A percentile compares a stretch with the other conserved stretches of the same genome.
These are phyloP conservation scores for Apostasia shenzhenica DNA, from an alignment of 106 monocot species.

Conservation along the genomic window DNA sequence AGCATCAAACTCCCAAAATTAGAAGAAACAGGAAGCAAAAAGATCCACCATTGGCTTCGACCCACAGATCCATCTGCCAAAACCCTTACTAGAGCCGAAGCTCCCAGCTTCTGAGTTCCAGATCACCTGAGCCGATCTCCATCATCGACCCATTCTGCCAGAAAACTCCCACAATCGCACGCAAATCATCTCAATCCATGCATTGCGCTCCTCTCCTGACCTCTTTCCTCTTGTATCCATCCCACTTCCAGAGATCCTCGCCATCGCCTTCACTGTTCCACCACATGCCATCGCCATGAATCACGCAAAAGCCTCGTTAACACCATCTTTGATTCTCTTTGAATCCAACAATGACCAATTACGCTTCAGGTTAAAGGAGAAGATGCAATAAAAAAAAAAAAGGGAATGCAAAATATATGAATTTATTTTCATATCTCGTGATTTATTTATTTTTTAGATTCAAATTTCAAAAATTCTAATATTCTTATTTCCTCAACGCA, in stretches of 20 bases:
- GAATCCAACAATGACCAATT: too few species aligned
- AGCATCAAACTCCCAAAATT: too few species aligned
- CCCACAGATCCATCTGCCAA: background rate
- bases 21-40: background rate
- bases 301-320: too few species aligned
- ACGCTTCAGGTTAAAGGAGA: too few species aligned
- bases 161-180: background rate
- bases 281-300: background rate
- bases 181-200: background rate
- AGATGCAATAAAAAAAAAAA: too few species aligned
- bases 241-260: background rate
- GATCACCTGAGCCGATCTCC: conserved; percentile 1
- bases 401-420: too few species aligned
- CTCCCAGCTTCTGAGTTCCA: background rate
- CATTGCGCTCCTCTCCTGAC: background rate
- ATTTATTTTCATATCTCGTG: too few species aligned
- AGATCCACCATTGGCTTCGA: background rate
- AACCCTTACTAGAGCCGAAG: background rate
- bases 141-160: conserved; percentile 1
- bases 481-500: too few species aligned
- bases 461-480: too few species aligned
- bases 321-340: too few species aligned
- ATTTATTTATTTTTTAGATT: too few species aligned
- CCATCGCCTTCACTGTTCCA: background rate
- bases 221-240: conserved; percentile 1